Conservation (phyloP, 2,329 filamentous ascomycete species). For the Sporothrix brunneoviolacea region DNA sequence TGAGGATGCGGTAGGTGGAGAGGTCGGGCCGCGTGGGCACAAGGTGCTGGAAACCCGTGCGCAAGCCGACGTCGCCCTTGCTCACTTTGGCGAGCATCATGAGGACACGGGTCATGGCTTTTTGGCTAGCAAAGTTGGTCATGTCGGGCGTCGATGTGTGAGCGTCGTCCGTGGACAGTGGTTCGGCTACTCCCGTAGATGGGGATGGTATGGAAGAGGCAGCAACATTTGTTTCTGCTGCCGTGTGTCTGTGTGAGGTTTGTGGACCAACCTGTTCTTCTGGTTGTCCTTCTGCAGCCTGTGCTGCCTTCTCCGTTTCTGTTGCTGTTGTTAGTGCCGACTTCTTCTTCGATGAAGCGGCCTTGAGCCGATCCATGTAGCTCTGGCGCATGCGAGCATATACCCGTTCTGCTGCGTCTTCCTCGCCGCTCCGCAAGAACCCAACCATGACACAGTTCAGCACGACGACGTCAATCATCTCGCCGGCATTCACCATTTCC, state of each 20-base stretch:
- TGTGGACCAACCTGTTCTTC: background rate
- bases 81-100: conserved; percentile 51
- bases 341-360: background rate
- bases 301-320: background rate
- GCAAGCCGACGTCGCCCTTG: conserved; percentile 49
- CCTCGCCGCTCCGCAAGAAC: conserved; percentile 69
- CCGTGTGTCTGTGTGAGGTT: too few species aligned
- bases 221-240: too few species aligned
- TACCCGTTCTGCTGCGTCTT: conserved; percentile 67
- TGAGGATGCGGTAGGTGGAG: conserved; percentile 71
- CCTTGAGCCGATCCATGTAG: conserved; percentile 26
- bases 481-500: conserved; percentile 74
- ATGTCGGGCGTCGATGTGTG: background rate
- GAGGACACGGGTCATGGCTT: conserved; percentile 48
- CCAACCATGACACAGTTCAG: conserved; percentile 82
- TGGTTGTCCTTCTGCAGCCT: background rate
- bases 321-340: background rate
- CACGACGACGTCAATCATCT: conserved; percentile 80
- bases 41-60: conserved; percentile 48
- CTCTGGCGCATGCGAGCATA: conserved; percentile 76
- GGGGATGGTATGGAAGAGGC: too few species aligned
- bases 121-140: conserved; percentile 38
- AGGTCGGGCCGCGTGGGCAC: conserved; percentile 66
- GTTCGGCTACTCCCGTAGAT: too few species aligned
- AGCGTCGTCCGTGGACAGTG: background rate